Base-by-base conservation (phyloP, 1,284 basidiomycete species). In the Rhodotorula mucilaginosa region DNA sequence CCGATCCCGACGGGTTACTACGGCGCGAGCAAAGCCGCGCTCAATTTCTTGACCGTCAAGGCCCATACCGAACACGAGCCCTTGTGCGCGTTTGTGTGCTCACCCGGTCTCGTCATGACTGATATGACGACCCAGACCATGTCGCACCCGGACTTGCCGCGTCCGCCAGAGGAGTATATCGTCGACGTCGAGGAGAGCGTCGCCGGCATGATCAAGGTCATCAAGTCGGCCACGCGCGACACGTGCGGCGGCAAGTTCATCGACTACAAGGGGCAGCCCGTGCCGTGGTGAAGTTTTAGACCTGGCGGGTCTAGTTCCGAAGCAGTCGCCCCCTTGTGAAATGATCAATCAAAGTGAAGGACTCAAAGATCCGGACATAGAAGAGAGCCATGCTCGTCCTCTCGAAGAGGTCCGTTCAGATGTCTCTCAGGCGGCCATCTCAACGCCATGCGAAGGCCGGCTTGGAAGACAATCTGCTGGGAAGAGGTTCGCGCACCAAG, bases 21-120 rank as follows among this genome's bases (percentile, higher is more conserved):
- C 64, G 61, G 26, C 48, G 61, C 21, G 5, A 49, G 29, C 23
- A 72, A 72, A 48, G 60, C 63, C 23, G 64, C 67, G 13, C 54
- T 57, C 46, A 72, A 69, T 61, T 66, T 21, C 47, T 1, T 59
- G 12, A 16, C 60, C 16, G 18, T 26, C 4, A 57, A 39, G 39
- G 21, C 65, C 31, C 46, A 46, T 18, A 21, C 29, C 39, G 34
- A 61, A 12, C 56, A 66, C 34, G 34, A 68, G 16, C 29, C 57
- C 21, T 39, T 65, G 18, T 31, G 57, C 15, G 57, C 66, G 2
- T 59, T 48, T 12, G 56, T 52, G 2, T 19, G 46, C 51, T 6
- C 18, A 13, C 71, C 71, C 0, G 71, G 71, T 1, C 19, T 23
- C 2, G 67, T 72, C 10, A 39, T 8, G 23, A 72, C 60, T 5